Evolutionary conservation across 1,284 basidiomycete species (phyloP), one percentile per base, ranked within the genome.

Genomic region (Cryptococcus floricola): DNA sequence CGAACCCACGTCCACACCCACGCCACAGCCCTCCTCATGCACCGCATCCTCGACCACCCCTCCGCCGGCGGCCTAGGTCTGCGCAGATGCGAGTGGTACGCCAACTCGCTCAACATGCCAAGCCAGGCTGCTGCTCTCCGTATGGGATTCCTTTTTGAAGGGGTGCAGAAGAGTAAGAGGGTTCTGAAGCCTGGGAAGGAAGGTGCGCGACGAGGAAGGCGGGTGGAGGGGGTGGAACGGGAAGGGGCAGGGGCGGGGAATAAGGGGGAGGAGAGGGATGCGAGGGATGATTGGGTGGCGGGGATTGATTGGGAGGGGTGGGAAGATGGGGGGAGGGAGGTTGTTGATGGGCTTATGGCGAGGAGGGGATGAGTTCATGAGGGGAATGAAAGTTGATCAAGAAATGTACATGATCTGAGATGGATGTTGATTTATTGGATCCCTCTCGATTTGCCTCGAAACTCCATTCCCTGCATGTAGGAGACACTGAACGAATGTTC

Each of bases 21-120:
- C 52, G 64, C 67, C 7, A 64, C 65, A 1, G 73, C 71, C 4
- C 57, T 73, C 31, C 49, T 68, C 27, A 69, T 75, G 64, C 71
- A 71, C 55, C 60, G 63, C 16, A 63, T 69, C 41, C 63, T 75
- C 19, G 71, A 75, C 54, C 38, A 54, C 44, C 61, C 66, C 3
- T 58, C 57, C 8, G 31, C 66, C 16, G 71, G 69, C 45, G 71
- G 73, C 6, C 62, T 72, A 27, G 73, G 73, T 9, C 58, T 71
- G 5, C 57, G 73, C 28, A 53, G 73, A 8, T 69, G 66, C 56
- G 71, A 75, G 57, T 75, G 73, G 73, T 61, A 63, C 43, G 68
- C 71, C 1, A 71, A 67, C 34, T 63, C 66, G 6, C 56, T 75
- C 41, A 73, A 75, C 53, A 39, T 48, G 25, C 50, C 54, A 6